These are phyloP conservation scores for Penicillium sp. DNA, from an alignment of 2,329 filamentous ascomycete species.

Conservation along the genomic window DNA sequence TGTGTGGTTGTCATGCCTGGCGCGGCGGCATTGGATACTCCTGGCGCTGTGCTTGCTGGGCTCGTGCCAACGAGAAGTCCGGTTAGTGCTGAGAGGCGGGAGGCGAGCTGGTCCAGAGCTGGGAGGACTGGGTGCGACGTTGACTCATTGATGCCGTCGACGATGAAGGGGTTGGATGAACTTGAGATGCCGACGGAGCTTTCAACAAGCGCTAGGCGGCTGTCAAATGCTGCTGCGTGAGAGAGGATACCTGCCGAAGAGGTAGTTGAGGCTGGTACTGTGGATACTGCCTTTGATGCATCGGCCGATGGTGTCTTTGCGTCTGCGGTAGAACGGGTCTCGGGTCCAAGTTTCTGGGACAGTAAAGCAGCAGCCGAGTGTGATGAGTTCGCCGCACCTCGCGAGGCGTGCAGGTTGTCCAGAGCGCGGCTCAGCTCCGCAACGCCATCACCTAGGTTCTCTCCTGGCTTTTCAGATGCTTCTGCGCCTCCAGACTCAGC, in stretches of 20 bases:
- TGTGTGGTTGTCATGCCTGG: slow-evolving; percentile 40
- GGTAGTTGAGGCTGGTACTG: slow-evolving; percentile 8
- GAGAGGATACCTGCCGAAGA: slow-evolving; percentile 58
- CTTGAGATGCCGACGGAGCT: slow-evolving; percentile 74
- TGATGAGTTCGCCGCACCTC: slow-evolving; percentile 19
- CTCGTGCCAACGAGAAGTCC: slow-evolving; percentile 40
- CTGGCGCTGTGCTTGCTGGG: slow-evolving; percentile 26
- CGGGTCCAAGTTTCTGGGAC: slow-evolving; percentile 33
- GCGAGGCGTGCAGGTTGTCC: slow-evolving; percentile 56
- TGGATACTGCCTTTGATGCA: slow-evolving; percentile 10
- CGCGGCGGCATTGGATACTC: slow-evolving; percentile 14
- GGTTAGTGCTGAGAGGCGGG: slow-evolving; percentile 72
- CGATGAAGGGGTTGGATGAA: slow-evolving; percentile 56
- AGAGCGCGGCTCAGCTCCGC: slow-evolving; percentile 69
- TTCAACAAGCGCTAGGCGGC: slow-evolving; percentile 74
- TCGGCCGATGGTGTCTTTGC: slow-evolving; percentile 6
- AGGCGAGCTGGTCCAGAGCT: slow-evolving; percentile 74
- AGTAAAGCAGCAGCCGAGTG: slow-evolving; percentile 36
- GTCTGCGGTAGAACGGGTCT: slow-evolving; percentile 5
- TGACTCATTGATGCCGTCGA: slow-evolving; percentile 50
- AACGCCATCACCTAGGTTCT: slow-evolving; percentile 55
- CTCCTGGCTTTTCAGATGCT: slow-evolving; percentile 41
- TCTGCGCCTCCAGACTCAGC: slow-evolving; percentile 43
- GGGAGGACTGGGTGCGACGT: slow-evolving; percentile 68
- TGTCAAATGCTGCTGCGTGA: slow-evolving; percentile 84